phyloP scores from a whole-genome alignment of 352 stramenopile genomes.

The Saprolegnia diclina region DNA sequence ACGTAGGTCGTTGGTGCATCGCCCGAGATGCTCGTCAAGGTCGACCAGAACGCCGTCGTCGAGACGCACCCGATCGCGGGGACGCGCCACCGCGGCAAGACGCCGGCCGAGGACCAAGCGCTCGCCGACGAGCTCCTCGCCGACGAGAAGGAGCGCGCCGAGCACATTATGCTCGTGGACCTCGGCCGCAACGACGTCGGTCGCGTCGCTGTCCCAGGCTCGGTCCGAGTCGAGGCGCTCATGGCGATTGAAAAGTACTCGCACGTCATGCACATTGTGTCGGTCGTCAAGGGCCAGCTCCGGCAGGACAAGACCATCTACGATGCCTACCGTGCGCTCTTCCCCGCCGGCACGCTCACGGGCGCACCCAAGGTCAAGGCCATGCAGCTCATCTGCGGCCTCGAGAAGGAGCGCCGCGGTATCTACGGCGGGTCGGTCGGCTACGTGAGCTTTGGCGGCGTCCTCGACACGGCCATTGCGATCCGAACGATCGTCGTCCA shows the following conservation, averaged over 20 bases:
- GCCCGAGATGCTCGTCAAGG: slow-evolving; percentile 87
- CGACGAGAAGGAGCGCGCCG: slow-evolving; percentile 85
- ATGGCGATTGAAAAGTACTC: slow-evolving; percentile 91
- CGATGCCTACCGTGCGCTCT: slow-evolving; percentile 85
- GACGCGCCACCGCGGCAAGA: slow-evolving; percentile 77
- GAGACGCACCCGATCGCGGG: slow-evolving; percentile 88
- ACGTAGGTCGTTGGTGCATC: slow-evolving; percentile 67
- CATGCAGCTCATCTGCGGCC: slow-evolving; percentile 84
- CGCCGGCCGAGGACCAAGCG: slow-evolving; percentile 78
- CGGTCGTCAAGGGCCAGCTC: slow-evolving; percentile 78
- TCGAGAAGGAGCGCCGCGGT: slow-evolving; percentile 74
- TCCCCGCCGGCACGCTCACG: slow-evolving; percentile 80
- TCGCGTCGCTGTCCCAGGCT: slow-evolving; percentile 71
- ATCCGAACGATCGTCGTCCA: slow-evolving; percentile 86
- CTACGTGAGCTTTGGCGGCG: slow-evolving; percentile 83
- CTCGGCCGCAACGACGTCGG: slow-evolving; percentile 87
- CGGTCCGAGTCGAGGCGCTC: slow-evolving; percentile 75
- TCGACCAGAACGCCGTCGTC: slow-evolving; percentile 74
- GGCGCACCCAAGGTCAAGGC: slow-evolving; percentile 86
- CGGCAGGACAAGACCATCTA: slow-evolving; percentile 77
- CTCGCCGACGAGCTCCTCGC: slow-evolving; percentile 70
- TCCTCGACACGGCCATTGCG: slow-evolving; percentile 83
- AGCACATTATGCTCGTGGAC: slow-evolving; percentile 92
- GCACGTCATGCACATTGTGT: slow-evolving; percentile 90
- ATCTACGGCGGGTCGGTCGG: slow-evolving; percentile 84